Evolutionary conservation across 306 rosid species (phyloP), one percentile per base, ranked within the genome.

Genomic region (Acacia crassicarpa): DNA sequence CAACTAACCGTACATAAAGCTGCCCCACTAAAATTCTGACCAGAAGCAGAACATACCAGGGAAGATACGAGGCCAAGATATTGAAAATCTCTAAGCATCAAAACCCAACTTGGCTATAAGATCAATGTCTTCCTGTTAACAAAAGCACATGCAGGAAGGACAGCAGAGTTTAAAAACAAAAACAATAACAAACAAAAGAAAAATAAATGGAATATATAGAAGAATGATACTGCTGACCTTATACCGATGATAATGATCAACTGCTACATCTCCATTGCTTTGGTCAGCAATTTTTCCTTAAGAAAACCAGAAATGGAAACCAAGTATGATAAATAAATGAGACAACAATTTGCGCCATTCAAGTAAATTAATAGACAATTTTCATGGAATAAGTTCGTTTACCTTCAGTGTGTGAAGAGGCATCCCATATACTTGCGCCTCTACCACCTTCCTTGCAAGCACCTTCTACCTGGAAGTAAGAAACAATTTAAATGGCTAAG

Each of bases 361-460:
- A 44, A 67, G 49, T n/a, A 84, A 45, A 43, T 30, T 30, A 59
- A 74, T 65, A 46, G 32, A 69, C 71, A 84, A 27, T 72, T 75
- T 72, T 32, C 56, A 53, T 80, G 33, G 49, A 77, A 65, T 72
- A 74, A 44, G 75, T 75, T 82, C 10, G 16, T 22, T 54, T 79
- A 93, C 98, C 97, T 67, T 87, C 77, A n/a, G 78, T 79, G 84
- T 93, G 94, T 74, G 97, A 23, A 87, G 93, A 94, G 63, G 91
- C 92, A 88, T 93, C 97, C 97, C 97, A 91, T 76, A 93, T 93
- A 75, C 97, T 78, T 62, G 97, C 89, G 80, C 98, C 98, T 89
- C 93, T 88, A 49, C 94, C 92, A 69, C 95, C 98, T 82, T 84
- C 91, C 7, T 90, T 81, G 82, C 87, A 78, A 81, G 89, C 98